Conservation (phyloP, 257 asterid genomes). For the Fraxinus americana region DNA sequence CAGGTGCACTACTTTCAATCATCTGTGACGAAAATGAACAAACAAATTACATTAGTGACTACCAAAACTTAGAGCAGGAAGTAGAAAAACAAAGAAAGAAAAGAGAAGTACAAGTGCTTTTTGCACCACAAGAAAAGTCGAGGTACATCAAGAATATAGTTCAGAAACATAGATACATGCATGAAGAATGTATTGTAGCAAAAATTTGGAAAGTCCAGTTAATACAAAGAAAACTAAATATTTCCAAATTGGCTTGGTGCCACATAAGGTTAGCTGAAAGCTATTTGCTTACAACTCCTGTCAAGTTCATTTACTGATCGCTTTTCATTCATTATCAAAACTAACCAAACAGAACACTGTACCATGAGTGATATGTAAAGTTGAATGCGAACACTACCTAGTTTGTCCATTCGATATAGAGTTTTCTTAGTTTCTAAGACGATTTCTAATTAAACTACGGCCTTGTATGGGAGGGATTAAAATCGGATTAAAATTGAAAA, state of each 20-base stretch:
- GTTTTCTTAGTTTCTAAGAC: neutral
- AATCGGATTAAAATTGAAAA: no score
- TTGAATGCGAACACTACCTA: neutral
- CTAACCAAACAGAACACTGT: neutral
- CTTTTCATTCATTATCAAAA: constrained; percentile 1
- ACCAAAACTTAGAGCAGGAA: constrained; percentile 17
- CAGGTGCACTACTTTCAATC: constrained; percentile 98
- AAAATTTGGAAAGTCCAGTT: neutral
- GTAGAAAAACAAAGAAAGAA: constrained; percentile 6
- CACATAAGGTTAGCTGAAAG: neutral
- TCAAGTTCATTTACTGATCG: constrained; percentile 1
- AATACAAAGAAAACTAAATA: neutral
- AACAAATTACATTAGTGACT: constrained; percentile 17
- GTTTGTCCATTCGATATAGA: neutral
- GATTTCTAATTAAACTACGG: neutral
- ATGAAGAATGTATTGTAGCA: neutral
- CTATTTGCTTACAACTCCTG: neutral
- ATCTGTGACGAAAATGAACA: constrained; percentile 54
- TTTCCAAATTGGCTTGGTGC: neutral
- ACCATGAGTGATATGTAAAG: neutral
- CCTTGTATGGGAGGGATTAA: no score
- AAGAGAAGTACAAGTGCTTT: neutral
- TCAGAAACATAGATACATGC: neutral
- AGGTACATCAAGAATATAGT: neutral
- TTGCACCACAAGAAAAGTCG: neutral